Evolutionary conservation across 2,329 filamentous ascomycete species (phyloP).

Genomic region (Cordyceps javanica): DNA sequence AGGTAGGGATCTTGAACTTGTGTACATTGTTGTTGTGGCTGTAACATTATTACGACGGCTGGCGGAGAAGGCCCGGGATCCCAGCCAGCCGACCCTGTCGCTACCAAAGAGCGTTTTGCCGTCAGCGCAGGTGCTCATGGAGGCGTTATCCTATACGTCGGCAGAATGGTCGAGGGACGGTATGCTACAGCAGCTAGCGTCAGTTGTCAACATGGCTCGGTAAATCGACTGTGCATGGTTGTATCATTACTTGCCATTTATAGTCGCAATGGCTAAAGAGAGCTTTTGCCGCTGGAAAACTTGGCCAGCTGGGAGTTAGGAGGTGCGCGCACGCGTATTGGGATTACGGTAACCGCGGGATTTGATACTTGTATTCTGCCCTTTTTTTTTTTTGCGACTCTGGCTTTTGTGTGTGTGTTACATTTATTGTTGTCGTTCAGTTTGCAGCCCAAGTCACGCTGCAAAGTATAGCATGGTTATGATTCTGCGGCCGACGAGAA

Average conservation of each 20-base stretch:
- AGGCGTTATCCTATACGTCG: slow-evolving; percentile 59
- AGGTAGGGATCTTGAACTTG: slow-evolving; percentile 44
- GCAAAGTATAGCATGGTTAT: neutral
- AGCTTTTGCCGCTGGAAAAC: neutral
- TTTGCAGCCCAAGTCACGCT: neutral
- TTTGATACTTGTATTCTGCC: slow-evolving; percentile 8
- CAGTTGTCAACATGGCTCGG: slow-evolving; percentile 46
- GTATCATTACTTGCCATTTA: slow-evolving; percentile 9
- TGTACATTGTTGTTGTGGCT: slow-evolving; percentile 62
- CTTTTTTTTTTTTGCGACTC: neutral
- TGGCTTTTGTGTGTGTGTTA: no score
- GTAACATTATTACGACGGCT: slow-evolving; percentile 62
- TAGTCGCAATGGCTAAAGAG: neutral
- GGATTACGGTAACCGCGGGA: slow-evolving; percentile 1
- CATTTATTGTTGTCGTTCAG: slow-evolving; percentile 5
- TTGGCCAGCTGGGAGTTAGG: slow-evolving; percentile 2
- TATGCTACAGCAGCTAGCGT: slow-evolving; percentile 62
- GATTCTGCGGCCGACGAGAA: neutral
- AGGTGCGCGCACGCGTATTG: slow-evolving; percentile 3
- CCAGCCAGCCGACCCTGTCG: slow-evolving; percentile 40
- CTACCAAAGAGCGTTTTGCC: slow-evolving; percentile 59
- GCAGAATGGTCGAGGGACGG: slow-evolving; percentile 57
- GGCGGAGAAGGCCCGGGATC: slow-evolving; percentile 60
- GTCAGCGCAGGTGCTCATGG: slow-evolving; percentile 59
- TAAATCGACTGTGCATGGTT: slow-evolving; percentile 62